These are phyloP conservation scores for Raffaelea deltoideospora DNA, from an alignment of 2,329 filamentous ascomycete genomes.

Conservation along the genomic window DNA sequence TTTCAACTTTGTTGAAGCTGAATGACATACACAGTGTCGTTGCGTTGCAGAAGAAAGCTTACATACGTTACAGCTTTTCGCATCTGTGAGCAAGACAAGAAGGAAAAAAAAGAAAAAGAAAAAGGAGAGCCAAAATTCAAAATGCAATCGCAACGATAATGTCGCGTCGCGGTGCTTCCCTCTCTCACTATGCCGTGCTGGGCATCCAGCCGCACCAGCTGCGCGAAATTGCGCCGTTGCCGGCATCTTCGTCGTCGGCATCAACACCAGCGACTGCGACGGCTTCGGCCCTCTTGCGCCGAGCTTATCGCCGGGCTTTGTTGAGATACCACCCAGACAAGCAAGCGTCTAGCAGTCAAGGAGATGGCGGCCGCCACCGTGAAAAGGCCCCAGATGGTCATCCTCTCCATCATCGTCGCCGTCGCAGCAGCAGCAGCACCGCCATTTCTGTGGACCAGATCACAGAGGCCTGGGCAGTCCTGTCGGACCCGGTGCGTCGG, in stretches of 20 bases:
- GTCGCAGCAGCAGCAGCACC: not conserved
- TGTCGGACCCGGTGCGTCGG: slow-evolving; percentile 34
- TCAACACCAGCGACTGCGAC: slow-evolving; percentile 7
- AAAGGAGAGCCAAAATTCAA: no score
- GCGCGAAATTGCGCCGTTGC: no score
- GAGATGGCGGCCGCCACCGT: slow-evolving; percentile 3
- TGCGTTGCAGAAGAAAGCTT: no score
- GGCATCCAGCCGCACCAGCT: slow-evolving; percentile 3
- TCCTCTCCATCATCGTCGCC: no score
- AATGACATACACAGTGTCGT: no score
- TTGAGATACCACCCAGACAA: slow-evolving; percentile 54
- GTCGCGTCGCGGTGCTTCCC: not conserved
- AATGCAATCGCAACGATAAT: no score
- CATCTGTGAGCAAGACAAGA: no score
- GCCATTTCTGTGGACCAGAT: slow-evolving; percentile 48
- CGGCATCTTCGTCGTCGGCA: not conserved
- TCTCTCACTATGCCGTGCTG: slow-evolving; percentile 4
- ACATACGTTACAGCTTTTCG: no score
- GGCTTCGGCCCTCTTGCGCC: slow-evolving; percentile 36
- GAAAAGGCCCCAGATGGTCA: no score
- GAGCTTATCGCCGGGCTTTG: slow-evolving; percentile 49
- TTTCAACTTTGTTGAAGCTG: no score
- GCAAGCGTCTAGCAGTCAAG: slow-evolving; percentile 46
- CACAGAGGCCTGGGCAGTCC: slow-evolving; percentile 38
- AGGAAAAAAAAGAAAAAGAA: no score